phyloP scores from a whole-genome alignment of 2,329 filamentous ascomycete genomes.

The Alternaria longipes region DNA sequence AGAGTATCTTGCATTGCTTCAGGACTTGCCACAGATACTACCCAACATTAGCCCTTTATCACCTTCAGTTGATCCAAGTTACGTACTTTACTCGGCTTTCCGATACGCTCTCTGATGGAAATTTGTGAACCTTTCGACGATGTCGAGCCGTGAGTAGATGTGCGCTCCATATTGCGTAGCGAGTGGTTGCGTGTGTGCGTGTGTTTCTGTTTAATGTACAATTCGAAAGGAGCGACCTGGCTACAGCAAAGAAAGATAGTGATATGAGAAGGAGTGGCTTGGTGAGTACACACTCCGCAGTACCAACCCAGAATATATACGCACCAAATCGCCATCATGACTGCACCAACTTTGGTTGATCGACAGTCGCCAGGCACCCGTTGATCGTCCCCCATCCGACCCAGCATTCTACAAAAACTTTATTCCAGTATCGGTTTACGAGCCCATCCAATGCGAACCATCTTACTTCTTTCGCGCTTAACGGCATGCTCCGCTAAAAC shows the following conservation, averaged over 20 bases:
- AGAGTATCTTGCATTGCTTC: constrained; percentile 8
- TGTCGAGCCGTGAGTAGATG: neutral
- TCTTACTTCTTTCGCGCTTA: neutral
- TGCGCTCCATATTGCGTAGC: neutral
- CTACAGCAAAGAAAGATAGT: neutral
- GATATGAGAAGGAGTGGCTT: neutral
- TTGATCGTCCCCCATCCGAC: neutral
- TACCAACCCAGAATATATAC: neutral
- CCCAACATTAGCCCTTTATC: neutral
- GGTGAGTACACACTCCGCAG: neutral
- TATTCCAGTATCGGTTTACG: neutral
- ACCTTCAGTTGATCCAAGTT: neutral
- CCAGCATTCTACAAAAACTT: neutral
- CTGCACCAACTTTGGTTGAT: constrained; percentile 1
- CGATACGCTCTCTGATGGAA: constrained; percentile 3
- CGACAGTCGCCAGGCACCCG: neutral
- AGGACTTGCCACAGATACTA: constrained; percentile 12
- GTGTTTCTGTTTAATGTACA: neutral
- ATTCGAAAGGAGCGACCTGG: neutral
- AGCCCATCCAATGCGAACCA: neutral
- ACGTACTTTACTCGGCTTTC: constrained; percentile 8
- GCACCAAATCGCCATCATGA: neutral
- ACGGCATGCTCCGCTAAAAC: neutral
- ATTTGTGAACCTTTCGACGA: neutral
- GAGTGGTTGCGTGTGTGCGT: neutral